Conservation (phyloP, 164 flowering plant genomes). For the Magnolia kwangsiensis region DNA sequence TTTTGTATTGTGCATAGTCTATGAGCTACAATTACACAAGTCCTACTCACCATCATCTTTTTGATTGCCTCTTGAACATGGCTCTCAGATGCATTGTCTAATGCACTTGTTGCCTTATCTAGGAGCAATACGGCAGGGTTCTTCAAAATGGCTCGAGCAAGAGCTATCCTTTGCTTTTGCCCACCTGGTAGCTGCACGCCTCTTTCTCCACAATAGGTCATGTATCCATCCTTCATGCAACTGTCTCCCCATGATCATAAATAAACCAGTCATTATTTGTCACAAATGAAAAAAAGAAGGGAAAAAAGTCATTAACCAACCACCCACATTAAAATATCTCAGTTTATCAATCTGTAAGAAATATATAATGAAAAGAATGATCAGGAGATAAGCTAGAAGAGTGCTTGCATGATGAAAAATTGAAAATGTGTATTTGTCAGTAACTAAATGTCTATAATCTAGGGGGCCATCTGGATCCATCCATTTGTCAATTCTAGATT, state of each 20-base stretch:
- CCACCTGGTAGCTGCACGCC: constrained; percentile 59
- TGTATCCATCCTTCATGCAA: constrained; percentile 37
- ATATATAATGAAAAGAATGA: too few species aligned
- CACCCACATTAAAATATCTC: too few species aligned
- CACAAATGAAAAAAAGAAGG: too few species aligned
- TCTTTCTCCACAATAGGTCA: constrained; percentile 53
- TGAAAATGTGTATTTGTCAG: too few species aligned
- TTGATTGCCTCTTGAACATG: constrained; percentile 51
- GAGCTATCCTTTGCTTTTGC: constrained; percentile 57
- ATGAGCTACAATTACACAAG: constrained; percentile 48
- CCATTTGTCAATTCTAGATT: too few species aligned
- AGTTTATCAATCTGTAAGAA: too few species aligned
- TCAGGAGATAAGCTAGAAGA: too few species aligned
- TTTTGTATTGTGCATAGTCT: constrained; percentile 43
- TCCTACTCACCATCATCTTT: constrained; percentile 46
- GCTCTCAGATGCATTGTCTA: constrained; percentile 45
- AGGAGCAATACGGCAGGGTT: constrained; percentile 43
- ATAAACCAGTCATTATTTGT: too few species aligned
- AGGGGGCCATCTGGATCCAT: too few species aligned
- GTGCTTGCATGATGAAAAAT: too few species aligned
- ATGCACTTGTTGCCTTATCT: constrained; percentile 59
- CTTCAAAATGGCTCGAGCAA: constrained; percentile 54
- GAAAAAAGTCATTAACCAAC: too few species aligned
- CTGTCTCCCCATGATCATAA: background rate
- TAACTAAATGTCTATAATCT: too few species aligned